phyloP scores from a whole-genome alignment of 75 land plant species.

The Pinus albicaulis region DNA sequence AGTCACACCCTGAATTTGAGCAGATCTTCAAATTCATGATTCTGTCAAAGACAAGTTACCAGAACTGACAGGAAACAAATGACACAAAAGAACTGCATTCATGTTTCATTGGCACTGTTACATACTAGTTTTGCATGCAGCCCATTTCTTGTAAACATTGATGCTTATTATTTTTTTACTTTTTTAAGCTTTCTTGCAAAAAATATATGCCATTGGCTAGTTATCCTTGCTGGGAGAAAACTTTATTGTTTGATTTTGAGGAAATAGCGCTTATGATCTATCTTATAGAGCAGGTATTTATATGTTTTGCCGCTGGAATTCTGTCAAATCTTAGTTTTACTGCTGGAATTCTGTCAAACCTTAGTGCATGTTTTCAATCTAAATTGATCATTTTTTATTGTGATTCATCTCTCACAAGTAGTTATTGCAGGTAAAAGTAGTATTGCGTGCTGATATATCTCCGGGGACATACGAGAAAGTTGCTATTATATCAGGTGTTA shows the following conservation, averaged over 20 bases:
- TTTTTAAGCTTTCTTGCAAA: too few relatives aligned
- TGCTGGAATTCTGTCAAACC: not conserved
- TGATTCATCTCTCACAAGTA: not conserved
- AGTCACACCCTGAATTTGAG: not conserved
- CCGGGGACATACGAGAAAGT: constrained; percentile 70
- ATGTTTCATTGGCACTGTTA: too few relatives aligned
- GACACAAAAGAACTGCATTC: too few relatives aligned
- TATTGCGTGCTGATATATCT: constrained; percentile 86
- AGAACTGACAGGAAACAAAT: not conserved
- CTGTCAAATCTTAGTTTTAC: not conserved
- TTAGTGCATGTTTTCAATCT: not conserved
- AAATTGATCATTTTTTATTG: not conserved
- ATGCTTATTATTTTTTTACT: too few relatives aligned
- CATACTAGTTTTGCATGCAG: too few relatives aligned
- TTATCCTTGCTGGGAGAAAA: too few relatives aligned
- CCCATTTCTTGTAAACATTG: too few relatives aligned
- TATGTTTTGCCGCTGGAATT: not conserved
- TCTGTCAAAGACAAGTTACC: not conserved
- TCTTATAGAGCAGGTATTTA: too few relatives aligned
- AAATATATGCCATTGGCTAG: too few relatives aligned
- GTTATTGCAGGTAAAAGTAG: constrained; percentile 85
- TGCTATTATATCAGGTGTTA: constrained; percentile 89
- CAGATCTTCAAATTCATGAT: not conserved
- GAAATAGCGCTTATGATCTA: too few relatives aligned
- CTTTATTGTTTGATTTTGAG: too few relatives aligned